Evolutionary conservation across 352 stramenopile genomes (phyloP).

Genomic region (Pythium sukuiense): DNA sequence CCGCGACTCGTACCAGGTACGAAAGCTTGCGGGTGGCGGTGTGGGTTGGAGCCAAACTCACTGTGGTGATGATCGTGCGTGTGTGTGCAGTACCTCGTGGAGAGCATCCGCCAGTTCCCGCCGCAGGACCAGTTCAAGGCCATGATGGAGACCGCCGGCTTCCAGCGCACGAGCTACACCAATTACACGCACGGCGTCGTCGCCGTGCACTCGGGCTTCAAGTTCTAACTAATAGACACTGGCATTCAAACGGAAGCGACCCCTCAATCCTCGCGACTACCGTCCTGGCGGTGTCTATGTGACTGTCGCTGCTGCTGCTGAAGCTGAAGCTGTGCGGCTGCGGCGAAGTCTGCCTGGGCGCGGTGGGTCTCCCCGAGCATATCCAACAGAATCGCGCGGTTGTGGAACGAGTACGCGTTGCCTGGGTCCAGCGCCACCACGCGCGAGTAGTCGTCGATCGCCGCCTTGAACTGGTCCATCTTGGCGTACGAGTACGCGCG

Average conservation of each 20-base stretch:
- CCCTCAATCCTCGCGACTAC: neutral
- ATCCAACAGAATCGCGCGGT: conserved; percentile 79
- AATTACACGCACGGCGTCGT: conserved; percentile 98
- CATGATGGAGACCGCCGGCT: conserved; percentile 95
- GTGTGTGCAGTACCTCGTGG: conserved; percentile 92
- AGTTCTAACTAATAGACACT: conserved; percentile 56
- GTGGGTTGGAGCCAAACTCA: neutral
- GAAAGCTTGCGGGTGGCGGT: neutral
- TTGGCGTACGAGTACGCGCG: conserved; percentile 85
- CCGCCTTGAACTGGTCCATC: conserved; percentile 62
- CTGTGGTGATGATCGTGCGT: neutral
- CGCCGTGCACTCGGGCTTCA: conserved; percentile 97
- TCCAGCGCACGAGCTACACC: conserved; percentile 91
- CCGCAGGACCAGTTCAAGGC: conserved; percentile 94
- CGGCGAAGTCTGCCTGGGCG: conserved; percentile 44
- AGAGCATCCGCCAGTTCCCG: conserved; percentile 99
- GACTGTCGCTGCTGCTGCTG: neutral
- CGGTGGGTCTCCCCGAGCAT: conserved; percentile 53
- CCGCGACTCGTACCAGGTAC: conserved; percentile 94
- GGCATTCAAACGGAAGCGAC: neutral
- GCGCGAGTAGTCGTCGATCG: conserved; percentile 73
- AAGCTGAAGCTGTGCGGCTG: conserved; percentile 20
- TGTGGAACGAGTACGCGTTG: conserved; percentile 85
- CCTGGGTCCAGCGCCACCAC: conserved; percentile 69
- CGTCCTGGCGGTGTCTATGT: neutral